Evolutionary conservation across 2,329 filamentous ascomycete species (phyloP).

Genomic region (Phaeosphaeria sp.): DNA sequence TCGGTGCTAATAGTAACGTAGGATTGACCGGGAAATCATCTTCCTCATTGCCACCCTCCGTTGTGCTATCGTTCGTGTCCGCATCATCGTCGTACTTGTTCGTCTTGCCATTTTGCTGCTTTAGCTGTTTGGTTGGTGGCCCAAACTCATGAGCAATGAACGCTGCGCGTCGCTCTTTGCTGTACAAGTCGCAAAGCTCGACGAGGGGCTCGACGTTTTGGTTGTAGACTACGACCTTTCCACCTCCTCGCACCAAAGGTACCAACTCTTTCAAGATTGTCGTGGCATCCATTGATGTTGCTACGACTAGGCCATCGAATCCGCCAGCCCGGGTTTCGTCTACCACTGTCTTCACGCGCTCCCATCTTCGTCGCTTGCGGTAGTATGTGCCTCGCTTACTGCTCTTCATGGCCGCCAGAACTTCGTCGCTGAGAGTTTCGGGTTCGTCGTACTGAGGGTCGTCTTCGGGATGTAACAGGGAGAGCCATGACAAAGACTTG

Average conservation of each 20-base stretch:
- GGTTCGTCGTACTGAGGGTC: constrained; percentile 80
- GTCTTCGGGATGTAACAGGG: constrained; percentile 77
- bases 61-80: constrained; percentile 18
- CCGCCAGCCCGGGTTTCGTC: constrained; percentile 75
- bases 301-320: constrained; percentile 84
- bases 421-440: constrained; percentile 62
- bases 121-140: constrained; percentile 11
- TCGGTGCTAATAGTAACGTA: constrained; percentile 77
- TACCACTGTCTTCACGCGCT: constrained; percentile 73
- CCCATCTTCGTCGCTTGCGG: constrained; percentile 86
- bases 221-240: constrained; percentile 84
- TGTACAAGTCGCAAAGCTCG: constrained; percentile 82
- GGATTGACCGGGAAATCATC: constrained; percentile 88
- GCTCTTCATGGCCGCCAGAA: constrained; percentile 75
- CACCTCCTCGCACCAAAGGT: constrained; percentile 82
- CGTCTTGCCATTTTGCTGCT: constrained; percentile 24
- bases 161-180: constrained; percentile 76
- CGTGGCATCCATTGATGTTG: constrained; percentile 80
- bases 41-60: constrained; percentile 30
- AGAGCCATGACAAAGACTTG: constrained; percentile 87
- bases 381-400: constrained; percentile 85
- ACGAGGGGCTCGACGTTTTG: constrained; percentile 80
- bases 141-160: constrained; percentile 53
- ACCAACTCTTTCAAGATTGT: constrained; percentile 77
- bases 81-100: constrained; percentile 25